Percentiles rank a stretch among this genome's conserved stretches.
These are phyloP conservation scores for Tilletia caries DNA, from an alignment of 1,284 basidiomycete species.

Conservation along the genomic window DNA sequence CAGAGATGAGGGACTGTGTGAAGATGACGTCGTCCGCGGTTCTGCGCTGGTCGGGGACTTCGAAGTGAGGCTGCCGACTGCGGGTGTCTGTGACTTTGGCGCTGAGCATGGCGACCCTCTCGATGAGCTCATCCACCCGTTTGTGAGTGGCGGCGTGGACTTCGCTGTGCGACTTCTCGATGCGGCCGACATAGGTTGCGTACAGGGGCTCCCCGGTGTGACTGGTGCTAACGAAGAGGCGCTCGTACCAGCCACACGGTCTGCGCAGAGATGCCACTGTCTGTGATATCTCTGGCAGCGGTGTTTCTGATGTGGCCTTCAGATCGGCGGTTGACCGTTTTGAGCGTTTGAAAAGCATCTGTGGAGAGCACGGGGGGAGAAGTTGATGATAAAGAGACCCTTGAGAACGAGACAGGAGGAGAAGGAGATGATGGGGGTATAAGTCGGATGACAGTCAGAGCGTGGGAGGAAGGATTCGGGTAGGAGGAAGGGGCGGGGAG, in stretches of 20 bases:
- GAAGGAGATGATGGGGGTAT: too few species aligned
- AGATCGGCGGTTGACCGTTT: background rate
- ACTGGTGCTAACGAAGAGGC: conserved; percentile 1
- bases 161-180: background rate
- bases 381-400: too few species aligned
- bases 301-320: background rate
- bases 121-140: conserved; percentile 3
- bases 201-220: background rate
- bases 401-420: too few species aligned
- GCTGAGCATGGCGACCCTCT: background rate
- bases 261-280: background rate
- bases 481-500: too few species aligned
- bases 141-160: background rate
- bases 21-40: background rate
- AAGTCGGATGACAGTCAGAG: too few species aligned
- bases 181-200: conserved; percentile 5
- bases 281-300: background rate
- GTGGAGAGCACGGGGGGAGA: too few species aligned
- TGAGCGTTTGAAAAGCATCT: too few species aligned
- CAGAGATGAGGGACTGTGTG: background rate
- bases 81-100: background rate
- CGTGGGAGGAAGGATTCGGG: too few species aligned
- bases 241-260: conserved; percentile 7
- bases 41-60: background rate
- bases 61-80: background rate